phyloP scores from a whole-genome alignment of 2,329 filamentous ascomycete genomes.

The Diplodia seriata region DNA sequence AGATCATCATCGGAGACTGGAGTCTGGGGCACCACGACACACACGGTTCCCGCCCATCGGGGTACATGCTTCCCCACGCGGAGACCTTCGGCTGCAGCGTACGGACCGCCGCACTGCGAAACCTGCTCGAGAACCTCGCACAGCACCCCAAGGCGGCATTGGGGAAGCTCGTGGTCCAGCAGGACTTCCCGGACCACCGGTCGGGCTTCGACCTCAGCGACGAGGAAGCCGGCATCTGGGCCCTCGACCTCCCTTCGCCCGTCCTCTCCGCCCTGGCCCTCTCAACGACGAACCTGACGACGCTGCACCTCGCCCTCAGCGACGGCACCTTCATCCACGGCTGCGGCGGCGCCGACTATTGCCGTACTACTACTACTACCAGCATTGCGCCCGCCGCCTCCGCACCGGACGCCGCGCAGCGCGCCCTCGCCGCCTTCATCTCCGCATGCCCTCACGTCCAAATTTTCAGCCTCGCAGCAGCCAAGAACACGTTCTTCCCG shows the following conservation, averaged over 20 bases:
- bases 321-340: neutral
- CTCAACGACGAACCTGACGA: neutral
- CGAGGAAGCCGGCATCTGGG: neutral
- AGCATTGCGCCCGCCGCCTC: neutral
- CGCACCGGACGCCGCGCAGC: neutral
- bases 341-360: too few relatives aligned
- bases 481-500: neutral
- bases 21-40: too few relatives aligned
- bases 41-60: too few relatives aligned
- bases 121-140: neutral
- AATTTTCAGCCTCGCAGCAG: neutral
- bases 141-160: neutral
- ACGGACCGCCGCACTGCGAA: neutral
- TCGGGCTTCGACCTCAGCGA: neutral
- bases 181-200: neutral
- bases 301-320: neutral
- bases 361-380: too few relatives aligned
- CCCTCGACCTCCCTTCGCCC: neutral
- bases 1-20: neutral
- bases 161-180: neutral
- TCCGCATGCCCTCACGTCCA: neutral
- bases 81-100: neutral
- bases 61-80: neutral
- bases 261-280: neutral
- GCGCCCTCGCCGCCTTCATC: neutral